Base-by-base conservation (phyloP, 2,329 filamentous ascomycete species). In the Cytospora piceae region DNA sequence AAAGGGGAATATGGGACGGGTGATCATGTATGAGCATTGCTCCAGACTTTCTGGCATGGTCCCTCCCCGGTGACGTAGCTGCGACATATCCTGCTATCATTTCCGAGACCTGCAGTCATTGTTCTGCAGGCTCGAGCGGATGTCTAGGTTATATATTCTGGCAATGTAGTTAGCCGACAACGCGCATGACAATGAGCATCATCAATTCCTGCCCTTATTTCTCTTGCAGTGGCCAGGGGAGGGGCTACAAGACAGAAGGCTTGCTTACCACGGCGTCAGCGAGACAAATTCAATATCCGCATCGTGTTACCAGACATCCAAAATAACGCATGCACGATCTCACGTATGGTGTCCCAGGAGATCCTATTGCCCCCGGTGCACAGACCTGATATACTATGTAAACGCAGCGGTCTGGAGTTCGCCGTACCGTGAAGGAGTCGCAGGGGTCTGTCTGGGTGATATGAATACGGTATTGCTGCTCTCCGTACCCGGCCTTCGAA, bases 1-100 rank as follows among this genome's bases (percentile, higher is more conserved):
- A 76, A 54, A 86, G 74, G 17, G 83, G 81, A 22, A 87, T 74
- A 71, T 79, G 82, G 54, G 77, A 74, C 69, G 79, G 79, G 32
- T 74, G 72, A 69, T 83, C 82, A 72, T 80, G 78, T 66, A 80
- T 61, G 65, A 81, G 64, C 37, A 70, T 67, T 17, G 71, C 69
- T 57, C 65, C 67, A 46, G 65, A 65, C 39, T 56, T 67, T 32
- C 55, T 68, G 31, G 68, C 66, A 69, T 71, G 64, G 71, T 73
- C 63, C 29, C 59, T 71, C 63, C 65, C 69, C 67, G 61, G 64
- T 56, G 61, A 68, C 59, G 66, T 68, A 58, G 68, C 64, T 51
- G 64, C 56, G 46, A 66, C 67, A 64, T 66, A 15, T 56, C 63
- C 63, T 58, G 59, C 51, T 57, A 64, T 62, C 67, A 68, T 68